phyloP scores from a whole-genome alignment of 2,329 filamentous ascomycete genomes.

The Tolypocladium ophioglossoides region DNA sequence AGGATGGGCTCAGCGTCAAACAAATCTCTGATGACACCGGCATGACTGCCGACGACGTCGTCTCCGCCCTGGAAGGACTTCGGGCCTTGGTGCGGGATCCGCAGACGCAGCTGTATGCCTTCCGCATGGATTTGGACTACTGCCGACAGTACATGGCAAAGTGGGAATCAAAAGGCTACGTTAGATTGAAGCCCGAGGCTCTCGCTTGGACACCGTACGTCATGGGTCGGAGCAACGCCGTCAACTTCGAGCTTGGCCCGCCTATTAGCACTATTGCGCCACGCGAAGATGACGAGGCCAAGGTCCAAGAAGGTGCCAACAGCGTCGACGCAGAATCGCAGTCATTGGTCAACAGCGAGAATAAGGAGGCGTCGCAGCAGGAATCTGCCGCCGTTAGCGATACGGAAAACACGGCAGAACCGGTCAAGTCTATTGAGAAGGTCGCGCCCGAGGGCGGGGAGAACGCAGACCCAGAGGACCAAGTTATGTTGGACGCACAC shows the following conservation, averaged over 20 bases:
- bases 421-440: constrained; percentile 20
- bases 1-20: constrained; percentile 46
- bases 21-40: constrained; percentile 81
- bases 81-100: constrained; percentile 85
- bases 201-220: constrained; percentile 95
- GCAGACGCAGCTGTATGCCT: constrained; percentile 76
- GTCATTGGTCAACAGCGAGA: constrained; percentile 12
- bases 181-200: constrained; percentile 68
- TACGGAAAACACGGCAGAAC: constrained; percentile 7
- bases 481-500: constrained; percentile 15
- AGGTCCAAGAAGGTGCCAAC: constrained; percentile 21
- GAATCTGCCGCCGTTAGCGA: constrained; percentile 1
- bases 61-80: constrained; percentile 83
- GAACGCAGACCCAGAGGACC: constrained; percentile 13
- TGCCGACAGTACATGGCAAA: constrained; percentile 81
- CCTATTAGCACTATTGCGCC: constrained; percentile 78
- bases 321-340: constrained; percentile 9
- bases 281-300: constrained; percentile 59
- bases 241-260: constrained; percentile 73
- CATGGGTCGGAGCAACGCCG: constrained; percentile 78
- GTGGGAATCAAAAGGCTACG: constrained; percentile 82
- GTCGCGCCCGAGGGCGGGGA: constrained; percentile 21
- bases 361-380: constrained; percentile 2
- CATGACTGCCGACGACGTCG: constrained; percentile 92
- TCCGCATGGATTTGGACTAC: constrained; percentile 76